Conservation (phyloP, 495 filamentous ascomycete genomes). For the Penicillium odoratum region DNA sequence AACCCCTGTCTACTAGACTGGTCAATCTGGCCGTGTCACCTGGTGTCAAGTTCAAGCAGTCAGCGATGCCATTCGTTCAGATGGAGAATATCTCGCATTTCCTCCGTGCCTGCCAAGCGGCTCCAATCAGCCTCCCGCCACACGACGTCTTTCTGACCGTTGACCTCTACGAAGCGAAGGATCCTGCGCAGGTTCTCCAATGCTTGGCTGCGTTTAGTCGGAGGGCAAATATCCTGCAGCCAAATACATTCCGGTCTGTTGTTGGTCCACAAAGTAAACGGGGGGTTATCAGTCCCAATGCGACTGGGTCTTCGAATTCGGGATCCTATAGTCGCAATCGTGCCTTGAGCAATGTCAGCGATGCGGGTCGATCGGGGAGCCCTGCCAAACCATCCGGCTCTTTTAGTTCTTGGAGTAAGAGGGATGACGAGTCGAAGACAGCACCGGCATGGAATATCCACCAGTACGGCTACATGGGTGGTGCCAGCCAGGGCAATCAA, state of each 20-base stretch:
- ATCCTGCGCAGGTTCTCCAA: conserved; percentile 94
- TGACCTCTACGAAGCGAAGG: conserved; percentile 94
- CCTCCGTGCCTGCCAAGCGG: conserved; percentile 78
- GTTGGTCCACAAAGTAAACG: conserved; percentile 66
- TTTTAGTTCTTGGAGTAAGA: conserved; percentile 90
- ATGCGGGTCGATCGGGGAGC: conserved; percentile 56
- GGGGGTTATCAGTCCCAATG: conserved; percentile 65
- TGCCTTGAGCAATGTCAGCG: conserved; percentile 68
- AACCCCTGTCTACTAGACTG: conserved; percentile 56
- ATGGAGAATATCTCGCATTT: conserved; percentile 99
- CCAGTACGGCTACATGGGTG: conserved; percentile 98
- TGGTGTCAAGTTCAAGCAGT: conserved; percentile 76
- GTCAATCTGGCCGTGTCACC: conserved; percentile 79
- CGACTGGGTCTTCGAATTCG: conserved; percentile 58
- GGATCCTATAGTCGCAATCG: conserved; percentile 45
- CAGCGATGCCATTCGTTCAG: conserved; percentile 95
- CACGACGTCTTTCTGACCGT: conserved; percentile 98
- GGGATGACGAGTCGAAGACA: conserved; percentile 73
- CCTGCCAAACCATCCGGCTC: conserved; percentile 60
- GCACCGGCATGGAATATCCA: conserved; percentile 97
- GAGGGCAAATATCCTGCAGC: conserved; percentile 74
- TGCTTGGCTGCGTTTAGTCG: conserved; percentile 91
- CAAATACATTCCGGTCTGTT: conserved; percentile 65
- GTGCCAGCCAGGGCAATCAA: conserved; percentile 92
- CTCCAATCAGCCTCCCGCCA: conserved; percentile 81